Conservation (phyloP, 768 basidiomycete genomes). For the Hirschioporus abietinus region DNA sequence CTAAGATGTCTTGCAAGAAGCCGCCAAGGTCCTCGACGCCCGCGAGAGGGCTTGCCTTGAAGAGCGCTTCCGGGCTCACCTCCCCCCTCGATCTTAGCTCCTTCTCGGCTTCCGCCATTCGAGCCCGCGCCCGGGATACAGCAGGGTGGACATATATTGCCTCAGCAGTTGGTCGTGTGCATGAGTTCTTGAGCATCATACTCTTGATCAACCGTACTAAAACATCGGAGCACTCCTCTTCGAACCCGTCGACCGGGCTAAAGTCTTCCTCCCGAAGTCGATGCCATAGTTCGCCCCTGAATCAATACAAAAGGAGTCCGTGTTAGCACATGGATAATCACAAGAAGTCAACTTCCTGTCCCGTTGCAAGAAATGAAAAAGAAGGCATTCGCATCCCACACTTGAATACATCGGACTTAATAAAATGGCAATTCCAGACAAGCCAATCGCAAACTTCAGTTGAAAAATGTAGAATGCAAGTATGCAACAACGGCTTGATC, state of each 20-base stretch:
- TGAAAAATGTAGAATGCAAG: too few relatives aligned
- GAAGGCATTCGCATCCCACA: too few relatives aligned
- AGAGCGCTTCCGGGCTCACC: constrained; percentile 28
- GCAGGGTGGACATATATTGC: constrained; percentile 58
- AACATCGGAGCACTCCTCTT: constrained; percentile 47
- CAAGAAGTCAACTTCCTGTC: neutral
- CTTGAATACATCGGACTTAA: too few relatives aligned
- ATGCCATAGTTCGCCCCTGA: constrained; percentile 92
- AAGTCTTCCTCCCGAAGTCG: constrained; percentile 89
- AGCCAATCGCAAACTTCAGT: too few relatives aligned
- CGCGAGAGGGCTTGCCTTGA: constrained; percentile 58
- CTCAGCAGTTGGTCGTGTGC: constrained; percentile 48
- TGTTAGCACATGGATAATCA: neutral
- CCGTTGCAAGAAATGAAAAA: too few relatives aligned
- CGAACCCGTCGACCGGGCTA: constrained; percentile 65
- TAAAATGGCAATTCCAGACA: too few relatives aligned
- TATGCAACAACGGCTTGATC: too few relatives aligned
- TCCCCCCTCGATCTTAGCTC: constrained; percentile 26
- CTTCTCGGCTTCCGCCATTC: constrained; percentile 51
- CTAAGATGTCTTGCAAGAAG: constrained; percentile 63
- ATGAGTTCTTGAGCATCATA: constrained; percentile 76
- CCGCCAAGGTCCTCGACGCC: constrained; percentile 41
- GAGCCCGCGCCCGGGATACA: constrained; percentile 53
- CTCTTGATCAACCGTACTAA: constrained; percentile 61
- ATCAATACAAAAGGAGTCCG: constrained; percentile 14